A percentile compares a stretch with the other conserved stretches of the same genome.
These are phyloP conservation scores for Botryotinia globosa DNA, from an alignment of 2,329 filamentous ascomycete species.

Conservation along the genomic window DNA sequence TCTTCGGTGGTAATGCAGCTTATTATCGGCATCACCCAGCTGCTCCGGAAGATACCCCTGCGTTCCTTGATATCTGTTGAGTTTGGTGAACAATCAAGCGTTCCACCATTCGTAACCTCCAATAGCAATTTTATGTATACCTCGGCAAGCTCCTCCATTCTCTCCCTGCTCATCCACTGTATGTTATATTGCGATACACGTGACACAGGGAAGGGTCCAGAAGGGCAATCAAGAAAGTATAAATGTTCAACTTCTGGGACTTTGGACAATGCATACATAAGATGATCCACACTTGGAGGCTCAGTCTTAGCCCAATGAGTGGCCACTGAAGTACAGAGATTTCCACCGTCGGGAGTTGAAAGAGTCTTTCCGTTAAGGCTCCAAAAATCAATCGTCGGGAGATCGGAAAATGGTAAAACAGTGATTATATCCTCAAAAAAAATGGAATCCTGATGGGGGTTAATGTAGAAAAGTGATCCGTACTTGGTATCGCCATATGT, in stretches of 20 bases:
- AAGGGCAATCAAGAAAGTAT: background rate
- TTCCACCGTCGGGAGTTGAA: background rate
- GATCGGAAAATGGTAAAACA: accelerated
- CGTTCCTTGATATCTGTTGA: background rate
- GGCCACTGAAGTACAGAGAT: background rate
- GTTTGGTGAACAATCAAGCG: no score
- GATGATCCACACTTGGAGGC: background rate
- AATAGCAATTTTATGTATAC: accelerated
- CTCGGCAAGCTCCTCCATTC: no score
- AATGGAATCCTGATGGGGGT: background rate
- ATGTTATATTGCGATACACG: accelerated
- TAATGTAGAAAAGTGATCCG: background rate
- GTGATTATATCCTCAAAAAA: background rate
- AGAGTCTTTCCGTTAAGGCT: background rate
- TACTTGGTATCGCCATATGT: background rate
- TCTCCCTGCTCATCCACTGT: background rate
- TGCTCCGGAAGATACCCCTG: background rate
- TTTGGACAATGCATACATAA: background rate
- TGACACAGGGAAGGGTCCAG: no score
- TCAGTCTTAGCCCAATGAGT: background rate
- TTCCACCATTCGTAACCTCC: accelerated
- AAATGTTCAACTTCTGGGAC: background rate
- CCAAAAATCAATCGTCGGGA: background rate
- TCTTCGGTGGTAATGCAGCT: background rate
- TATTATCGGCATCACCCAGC: background rate